Evolutionary conservation across 345 rosid species (phyloP).

Genomic region (Limnanthes douglasii): DNA sequence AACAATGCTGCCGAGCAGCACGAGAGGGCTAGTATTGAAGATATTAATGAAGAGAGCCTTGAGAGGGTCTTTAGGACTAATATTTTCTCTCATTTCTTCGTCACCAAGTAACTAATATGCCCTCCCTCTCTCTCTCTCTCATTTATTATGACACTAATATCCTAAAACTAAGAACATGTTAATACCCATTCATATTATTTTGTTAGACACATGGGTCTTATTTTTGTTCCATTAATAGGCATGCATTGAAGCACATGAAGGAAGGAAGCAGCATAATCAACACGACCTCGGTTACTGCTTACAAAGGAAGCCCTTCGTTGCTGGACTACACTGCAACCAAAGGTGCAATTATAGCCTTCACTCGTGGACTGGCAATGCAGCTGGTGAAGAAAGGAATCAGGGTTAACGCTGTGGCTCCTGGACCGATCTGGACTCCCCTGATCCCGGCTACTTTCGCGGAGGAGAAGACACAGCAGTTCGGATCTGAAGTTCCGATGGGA

Average conservation of each 20-base stretch:
- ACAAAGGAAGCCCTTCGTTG: slow-evolving; percentile 30
- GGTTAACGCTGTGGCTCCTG: slow-evolving; percentile 68
- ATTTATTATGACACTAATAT: no score
- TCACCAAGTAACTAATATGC: slow-evolving; percentile 19
- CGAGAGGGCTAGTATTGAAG: slow-evolving; percentile 29
- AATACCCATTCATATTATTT: not conserved
- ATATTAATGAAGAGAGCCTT: slow-evolving; percentile 52
- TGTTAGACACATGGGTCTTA: no score
- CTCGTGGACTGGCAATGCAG: slow-evolving; percentile 61
- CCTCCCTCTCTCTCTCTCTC: no score
- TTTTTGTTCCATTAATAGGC: slow-evolving; percentile 16
- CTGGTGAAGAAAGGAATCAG: slow-evolving; percentile 40
- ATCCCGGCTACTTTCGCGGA: slow-evolving; percentile 42
- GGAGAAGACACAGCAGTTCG: slow-evolving; percentile 31
- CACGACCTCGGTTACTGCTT: slow-evolving; percentile 56
- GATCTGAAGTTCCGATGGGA: slow-evolving; percentile 45
- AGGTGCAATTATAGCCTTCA: slow-evolving; percentile 69
- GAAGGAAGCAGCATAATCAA: slow-evolving; percentile 66
- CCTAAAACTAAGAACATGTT: not conserved
- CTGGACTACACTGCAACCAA: slow-evolving; percentile 64
- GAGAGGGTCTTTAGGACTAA: slow-evolving; percentile 61
- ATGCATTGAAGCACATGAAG: slow-evolving; percentile 61
- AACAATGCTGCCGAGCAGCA: slow-evolving; percentile 62
- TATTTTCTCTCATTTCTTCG: slow-evolving; percentile 51
- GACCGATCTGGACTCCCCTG: slow-evolving; percentile 80